Percentiles rank a stretch among this genome's conserved stretches.
phyloP scores from a whole-genome alignment of 768 basidiomycete genomes.

The Russula ochroleuca region DNA sequence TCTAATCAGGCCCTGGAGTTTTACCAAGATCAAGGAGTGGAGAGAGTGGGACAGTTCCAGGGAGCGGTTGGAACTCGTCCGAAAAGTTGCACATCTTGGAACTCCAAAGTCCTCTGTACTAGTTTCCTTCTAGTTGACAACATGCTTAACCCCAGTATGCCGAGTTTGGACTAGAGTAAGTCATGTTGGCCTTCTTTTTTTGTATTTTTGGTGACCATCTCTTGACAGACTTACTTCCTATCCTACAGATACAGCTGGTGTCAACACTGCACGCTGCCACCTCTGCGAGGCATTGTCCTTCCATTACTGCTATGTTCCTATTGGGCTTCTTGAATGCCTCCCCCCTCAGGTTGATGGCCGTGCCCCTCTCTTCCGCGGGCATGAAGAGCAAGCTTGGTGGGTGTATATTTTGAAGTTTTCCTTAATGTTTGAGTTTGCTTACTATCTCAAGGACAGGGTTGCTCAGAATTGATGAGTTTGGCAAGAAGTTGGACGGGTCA shows the following conservation, averaged over 20 bases:
- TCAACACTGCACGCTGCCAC: conserved; percentile 89
- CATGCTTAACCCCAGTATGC: conserved; percentile 53
- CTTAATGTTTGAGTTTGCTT: conserved; percentile 8
- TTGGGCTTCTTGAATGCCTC: conserved; percentile 83
- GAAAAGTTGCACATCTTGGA: conserved; percentile 49
- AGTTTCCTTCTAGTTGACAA: conserved; percentile 2
- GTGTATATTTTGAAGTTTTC: conserved; percentile 30
- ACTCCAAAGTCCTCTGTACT: neutral
- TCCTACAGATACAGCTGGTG: conserved; percentile 71
- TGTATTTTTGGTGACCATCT: conserved; percentile 1
- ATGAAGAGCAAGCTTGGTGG: conserved; percentile 84
- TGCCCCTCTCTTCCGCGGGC: conserved; percentile 79
- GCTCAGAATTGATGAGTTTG: no score
- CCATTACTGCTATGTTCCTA: conserved; percentile 92
- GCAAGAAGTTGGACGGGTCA: no score
- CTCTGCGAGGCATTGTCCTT: conserved; percentile 94
- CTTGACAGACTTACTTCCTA: neutral
- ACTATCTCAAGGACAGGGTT: neutral
- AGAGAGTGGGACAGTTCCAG: conserved; percentile 88
- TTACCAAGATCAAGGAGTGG: conserved; percentile 89
- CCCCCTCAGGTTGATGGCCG: conserved; percentile 87
- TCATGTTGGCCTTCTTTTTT: neutral
- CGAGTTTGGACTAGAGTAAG: conserved; percentile 78
- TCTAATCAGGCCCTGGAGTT: conserved; percentile 94
- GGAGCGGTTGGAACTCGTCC: conserved; percentile 75